These are phyloP conservation scores for Rubus idaeus DNA, from an alignment of 306 rosid species.

Conservation along the genomic window DNA sequence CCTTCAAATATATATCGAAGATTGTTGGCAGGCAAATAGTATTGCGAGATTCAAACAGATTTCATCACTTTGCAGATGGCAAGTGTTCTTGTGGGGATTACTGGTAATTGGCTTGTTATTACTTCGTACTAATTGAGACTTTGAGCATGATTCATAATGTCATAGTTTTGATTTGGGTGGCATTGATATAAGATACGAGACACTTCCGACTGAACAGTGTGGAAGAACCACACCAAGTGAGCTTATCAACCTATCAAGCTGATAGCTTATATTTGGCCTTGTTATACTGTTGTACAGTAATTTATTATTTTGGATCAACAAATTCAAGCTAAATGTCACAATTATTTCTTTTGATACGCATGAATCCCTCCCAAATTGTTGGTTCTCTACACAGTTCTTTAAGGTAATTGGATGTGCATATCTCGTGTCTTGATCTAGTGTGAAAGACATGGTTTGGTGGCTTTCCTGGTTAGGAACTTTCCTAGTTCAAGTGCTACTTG, in stretches of 20 bases:
- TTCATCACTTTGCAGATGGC: constrained; percentile 81
- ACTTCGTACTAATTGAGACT: constrained; percentile 3
- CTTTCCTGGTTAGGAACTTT: too few relatives aligned
- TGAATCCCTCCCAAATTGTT: too few relatives aligned
- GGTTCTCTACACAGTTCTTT: too few relatives aligned
- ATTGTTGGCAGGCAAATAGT: constrained; percentile 67
- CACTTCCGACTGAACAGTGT: background rate
- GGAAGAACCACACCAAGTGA: background rate
- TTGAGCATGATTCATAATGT: background rate
- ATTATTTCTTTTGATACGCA: too few relatives aligned
- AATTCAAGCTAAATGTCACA: background rate
- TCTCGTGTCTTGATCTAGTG: too few relatives aligned
- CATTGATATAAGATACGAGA: background rate
- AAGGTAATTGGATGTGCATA: too few relatives aligned
- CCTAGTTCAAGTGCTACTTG: too few relatives aligned
- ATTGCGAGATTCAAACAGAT: constrained; percentile 78
- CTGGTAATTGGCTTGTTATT: constrained; percentile 49
- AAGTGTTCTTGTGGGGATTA: constrained; percentile 83
- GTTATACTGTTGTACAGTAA: background rate
- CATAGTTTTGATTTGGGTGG: background rate
- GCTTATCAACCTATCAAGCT: background rate
- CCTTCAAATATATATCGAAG: constrained; percentile 77
- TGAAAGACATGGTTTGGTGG: too few relatives aligned
- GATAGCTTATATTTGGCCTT: background rate
- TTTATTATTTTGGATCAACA: background rate